phyloP scores from a whole-genome alignment of 176 grass and related monocot species.

The Carex kokanica region DNA sequence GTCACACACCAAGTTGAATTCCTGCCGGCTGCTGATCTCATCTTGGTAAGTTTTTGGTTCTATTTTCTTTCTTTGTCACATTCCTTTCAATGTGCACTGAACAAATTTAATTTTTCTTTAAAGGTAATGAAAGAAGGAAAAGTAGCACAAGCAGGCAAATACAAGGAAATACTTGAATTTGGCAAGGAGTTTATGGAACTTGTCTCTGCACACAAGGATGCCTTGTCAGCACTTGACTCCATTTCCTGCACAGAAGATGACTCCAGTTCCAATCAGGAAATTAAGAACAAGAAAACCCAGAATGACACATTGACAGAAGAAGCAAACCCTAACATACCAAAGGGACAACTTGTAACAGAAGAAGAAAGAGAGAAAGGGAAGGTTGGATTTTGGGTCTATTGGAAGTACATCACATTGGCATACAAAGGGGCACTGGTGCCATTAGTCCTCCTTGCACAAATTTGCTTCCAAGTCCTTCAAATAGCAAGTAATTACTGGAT shows the following conservation, averaged over 20 bases:
- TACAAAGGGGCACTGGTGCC: slow-evolving; percentile 76
- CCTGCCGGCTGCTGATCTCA: slow-evolving; percentile 76
- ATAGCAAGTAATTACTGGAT: slow-evolving; percentile 96
- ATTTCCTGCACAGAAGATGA: not conserved
- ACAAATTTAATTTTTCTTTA: not conserved
- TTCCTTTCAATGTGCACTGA: not conserved
- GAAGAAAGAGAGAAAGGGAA: slow-evolving; percentile 90
- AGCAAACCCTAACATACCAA: slow-evolving; percentile 5
- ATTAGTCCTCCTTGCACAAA: slow-evolving; percentile 55
- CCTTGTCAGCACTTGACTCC: slow-evolving; percentile 38
- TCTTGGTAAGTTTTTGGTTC: slow-evolving; percentile 56
- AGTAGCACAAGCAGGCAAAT: slow-evolving; percentile 53
- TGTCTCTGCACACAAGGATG: slow-evolving; percentile 42
- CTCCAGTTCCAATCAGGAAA: not conserved
- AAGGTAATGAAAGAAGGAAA: slow-evolving; percentile 61
- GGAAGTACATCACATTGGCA: slow-evolving; percentile 73
- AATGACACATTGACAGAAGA: not conserved
- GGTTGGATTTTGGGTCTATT: slow-evolving; percentile 85
- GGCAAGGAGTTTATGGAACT: slow-evolving; percentile 53
- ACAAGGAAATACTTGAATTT: slow-evolving; percentile 44
- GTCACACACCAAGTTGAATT: slow-evolving; percentile 95
- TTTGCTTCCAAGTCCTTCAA: slow-evolving; percentile 79
- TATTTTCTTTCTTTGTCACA: not conserved
- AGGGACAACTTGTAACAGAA: slow-evolving; percentile 69
- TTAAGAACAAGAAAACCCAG: not conserved